These are phyloP conservation scores for Pistacia integerrima DNA, from an alignment of 345 rosid species.

Conservation along the genomic window DNA sequence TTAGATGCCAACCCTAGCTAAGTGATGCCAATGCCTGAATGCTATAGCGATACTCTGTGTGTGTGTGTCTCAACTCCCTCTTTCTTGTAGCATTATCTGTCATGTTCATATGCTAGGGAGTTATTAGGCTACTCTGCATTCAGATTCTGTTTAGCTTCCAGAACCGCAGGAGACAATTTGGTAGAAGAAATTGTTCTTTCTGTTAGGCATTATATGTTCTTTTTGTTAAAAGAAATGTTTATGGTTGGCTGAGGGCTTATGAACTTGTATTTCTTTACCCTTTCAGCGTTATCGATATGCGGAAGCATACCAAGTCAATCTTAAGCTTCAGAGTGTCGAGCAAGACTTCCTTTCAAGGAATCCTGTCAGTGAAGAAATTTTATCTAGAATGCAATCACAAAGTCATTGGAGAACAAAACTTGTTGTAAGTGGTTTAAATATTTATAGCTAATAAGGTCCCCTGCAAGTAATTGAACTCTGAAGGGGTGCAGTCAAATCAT, in stretches of 20 bases:
- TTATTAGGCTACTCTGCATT: not conserved
- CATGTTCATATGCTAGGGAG: not conserved
- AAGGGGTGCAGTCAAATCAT: not conserved
- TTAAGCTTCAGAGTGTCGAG: conserved; percentile 66
- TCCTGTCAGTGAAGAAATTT: conserved; percentile 44
- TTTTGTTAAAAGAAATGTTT: conserved; percentile 12
- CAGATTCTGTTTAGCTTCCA: not conserved
- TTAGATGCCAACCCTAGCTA: not conserved
- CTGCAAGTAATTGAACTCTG: not conserved
- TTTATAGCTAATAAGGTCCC: conserved; percentile 11
- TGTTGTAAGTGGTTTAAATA: conserved; percentile 62
- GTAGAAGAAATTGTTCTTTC: not conserved
- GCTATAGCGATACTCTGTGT: not conserved
- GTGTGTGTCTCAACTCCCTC: not conserved
- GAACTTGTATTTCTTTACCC: conserved; percentile 17
- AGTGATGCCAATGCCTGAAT: not conserved
- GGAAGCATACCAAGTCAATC: conserved; percentile 80
- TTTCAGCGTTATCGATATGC: conserved; percentile 87
- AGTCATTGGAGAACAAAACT: conserved; percentile 71
- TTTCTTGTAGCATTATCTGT: not conserved
- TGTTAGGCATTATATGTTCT: not conserved
- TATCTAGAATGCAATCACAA: conserved; percentile 62
- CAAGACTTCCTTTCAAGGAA: conserved; percentile 52
- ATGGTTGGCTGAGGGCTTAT: not conserved
- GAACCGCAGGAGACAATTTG: not conserved